phyloP scores from a whole-genome alignment of 495 filamentous ascomycete genomes.

The Hypoxylon crocopeplum region DNA sequence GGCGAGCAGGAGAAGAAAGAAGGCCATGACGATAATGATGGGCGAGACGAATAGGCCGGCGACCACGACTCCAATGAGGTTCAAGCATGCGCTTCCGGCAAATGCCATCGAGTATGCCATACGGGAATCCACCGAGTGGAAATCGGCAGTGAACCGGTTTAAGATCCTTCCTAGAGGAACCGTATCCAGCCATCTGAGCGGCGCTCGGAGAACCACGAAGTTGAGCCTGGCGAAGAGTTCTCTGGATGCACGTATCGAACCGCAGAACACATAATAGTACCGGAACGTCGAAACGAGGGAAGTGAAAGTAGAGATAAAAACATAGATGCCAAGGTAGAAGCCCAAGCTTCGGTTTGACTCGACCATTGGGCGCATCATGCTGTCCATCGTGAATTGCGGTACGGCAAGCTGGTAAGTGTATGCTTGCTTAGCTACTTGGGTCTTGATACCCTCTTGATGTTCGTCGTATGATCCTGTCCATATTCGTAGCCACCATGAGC shows the following conservation, averaged over 20 bases:
- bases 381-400: constrained; percentile 48
- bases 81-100: constrained; percentile 56
- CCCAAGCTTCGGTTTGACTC: constrained; percentile 45
- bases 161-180: constrained; percentile 78
- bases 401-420: constrained; percentile 44
- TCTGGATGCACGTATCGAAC: constrained; percentile 68
- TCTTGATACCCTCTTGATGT: constrained; percentile 28
- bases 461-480: constrained; percentile 64
- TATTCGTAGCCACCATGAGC: constrained; percentile 73
- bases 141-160: constrained; percentile 83
- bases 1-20: constrained; percentile 61
- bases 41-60: constrained; percentile 69
- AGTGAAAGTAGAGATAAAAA: constrained; percentile 62
- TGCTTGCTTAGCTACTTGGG: constrained; percentile 38
- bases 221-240: constrained; percentile 69
- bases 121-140: constrained; percentile 71
- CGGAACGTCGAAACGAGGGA: constrained; percentile 64
- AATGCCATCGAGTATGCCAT: constrained; percentile 66
- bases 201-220: constrained; percentile 70
- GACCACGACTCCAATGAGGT: constrained; percentile 63
- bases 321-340: constrained; percentile 74
- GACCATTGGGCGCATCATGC: constrained; percentile 32
- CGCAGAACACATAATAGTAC: constrained; percentile 64
- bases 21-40: constrained; percentile 64
- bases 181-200: constrained; percentile 80